phyloP scores from a whole-genome alignment of 2,329 filamentous ascomycete genomes.

The Microcyclospora tardicrescens region DNA sequence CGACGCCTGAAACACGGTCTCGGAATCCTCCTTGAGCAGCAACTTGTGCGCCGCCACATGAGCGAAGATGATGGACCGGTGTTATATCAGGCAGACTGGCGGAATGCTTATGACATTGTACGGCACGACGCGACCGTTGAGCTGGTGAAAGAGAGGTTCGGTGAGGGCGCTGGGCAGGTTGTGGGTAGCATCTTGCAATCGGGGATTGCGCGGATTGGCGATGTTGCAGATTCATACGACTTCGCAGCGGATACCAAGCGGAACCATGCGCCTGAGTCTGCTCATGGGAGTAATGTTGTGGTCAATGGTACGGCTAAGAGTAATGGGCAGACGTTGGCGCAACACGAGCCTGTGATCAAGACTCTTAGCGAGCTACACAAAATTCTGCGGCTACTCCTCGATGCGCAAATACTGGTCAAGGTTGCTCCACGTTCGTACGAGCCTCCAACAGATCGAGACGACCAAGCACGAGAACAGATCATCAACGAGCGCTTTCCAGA shows the following conservation, averaged over 20 bases:
- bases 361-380: constrained; percentile 29
- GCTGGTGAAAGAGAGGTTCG: constrained; percentile 60
- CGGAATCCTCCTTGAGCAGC: constrained; percentile 75
- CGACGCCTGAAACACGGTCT: constrained; percentile 70
- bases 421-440: constrained; percentile 38
- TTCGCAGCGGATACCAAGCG: constrained; percentile 21
- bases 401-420: constrained; percentile 54
- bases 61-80: constrained; percentile 44
- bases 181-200: constrained; percentile 62
- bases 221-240: constrained; percentile 53
- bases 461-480: constrained; percentile 50
- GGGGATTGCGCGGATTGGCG: constrained; percentile 61
- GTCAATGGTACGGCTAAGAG: constrained; percentile 7
- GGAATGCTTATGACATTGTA: constrained; percentile 68
- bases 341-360: constrained; percentile 15
- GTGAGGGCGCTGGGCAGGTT: constrained; percentile 58
- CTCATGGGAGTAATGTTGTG: constrained; percentile 10
- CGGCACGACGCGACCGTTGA: constrained; percentile 72
- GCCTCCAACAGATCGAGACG: constrained; percentile 43
- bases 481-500: constrained; percentile 41
- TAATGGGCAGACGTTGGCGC: not conserved
- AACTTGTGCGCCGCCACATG: constrained; percentile 43
- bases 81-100: constrained; percentile 72
- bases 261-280: constrained; percentile 14
- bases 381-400: constrained; percentile 40